phyloP scores from a whole-genome alignment of 305 asterid species.

The Fraxinus xanthoxyloides region DNA sequence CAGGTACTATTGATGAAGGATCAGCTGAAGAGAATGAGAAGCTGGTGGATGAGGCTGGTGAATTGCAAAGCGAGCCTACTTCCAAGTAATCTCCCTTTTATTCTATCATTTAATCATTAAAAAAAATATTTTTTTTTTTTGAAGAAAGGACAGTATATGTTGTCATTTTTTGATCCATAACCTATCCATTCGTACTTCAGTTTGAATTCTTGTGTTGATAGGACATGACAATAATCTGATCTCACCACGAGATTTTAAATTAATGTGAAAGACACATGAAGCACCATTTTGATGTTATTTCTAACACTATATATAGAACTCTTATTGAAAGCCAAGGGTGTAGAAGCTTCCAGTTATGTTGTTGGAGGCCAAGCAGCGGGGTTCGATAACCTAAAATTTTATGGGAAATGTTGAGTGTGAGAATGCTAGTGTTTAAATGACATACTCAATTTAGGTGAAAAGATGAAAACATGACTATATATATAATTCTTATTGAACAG shows the following conservation, averaged over 20 bases:
- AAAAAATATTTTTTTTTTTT: no score
- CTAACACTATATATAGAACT: neutral
- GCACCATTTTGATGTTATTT: neutral
- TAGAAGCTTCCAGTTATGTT: neutral
- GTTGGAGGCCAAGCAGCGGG: neutral
- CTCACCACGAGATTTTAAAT: neutral
- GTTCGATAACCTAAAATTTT: neutral
- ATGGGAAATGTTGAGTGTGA: neutral
- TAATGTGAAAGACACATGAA: neutral
- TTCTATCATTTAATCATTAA: neutral
- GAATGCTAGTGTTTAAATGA: neutral
- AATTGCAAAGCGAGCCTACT: conserved; percentile 2
- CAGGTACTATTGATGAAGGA: conserved; percentile 17
- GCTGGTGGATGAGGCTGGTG: conserved; percentile 12
- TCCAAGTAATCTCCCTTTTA: neutral
- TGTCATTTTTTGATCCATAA: neutral
- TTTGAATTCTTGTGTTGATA: neutral
- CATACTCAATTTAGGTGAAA: neutral
- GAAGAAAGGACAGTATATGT: no score
- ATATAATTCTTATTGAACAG: neutral
- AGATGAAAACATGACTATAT: neutral
- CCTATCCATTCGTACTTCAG: neutral
- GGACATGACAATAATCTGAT: neutral
- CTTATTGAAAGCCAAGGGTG: neutral
- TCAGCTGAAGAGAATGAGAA: conserved; percentile 11